Evolutionary conservation across 257 asterid species (phyloP), one percentile per base, ranked within the genome.

Genomic region (Penstemon davidsonii): DNA sequence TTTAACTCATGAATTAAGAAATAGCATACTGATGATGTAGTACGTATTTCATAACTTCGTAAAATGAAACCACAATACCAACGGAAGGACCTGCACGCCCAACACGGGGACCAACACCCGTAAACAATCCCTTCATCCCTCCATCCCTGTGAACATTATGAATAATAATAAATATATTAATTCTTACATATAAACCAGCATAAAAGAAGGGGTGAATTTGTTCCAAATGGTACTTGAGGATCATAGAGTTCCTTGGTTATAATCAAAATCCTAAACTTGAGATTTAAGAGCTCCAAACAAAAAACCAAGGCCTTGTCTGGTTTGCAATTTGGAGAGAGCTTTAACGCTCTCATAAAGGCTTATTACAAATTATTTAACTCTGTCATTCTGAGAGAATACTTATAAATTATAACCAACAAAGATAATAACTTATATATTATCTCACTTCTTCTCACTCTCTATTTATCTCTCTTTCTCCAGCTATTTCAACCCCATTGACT

Each of bases 1-100:
- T 49, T 11, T 52, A 39, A 3, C 60, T 38, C 10, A 5, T 33
- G 38, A 55, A 43, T 70, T 60, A 77, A 42, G 78, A 57, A 62
- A 63, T 74, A 53, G 78, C 79, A 62, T 86, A 78, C 36, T 76
- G 87, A 50, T 76, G 85, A 72, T 82, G 88, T 9, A 94, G 75
- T 19, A 74, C 62, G 66, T 87, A 76, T 75, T 94, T 94, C 51
- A 88, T 95, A 5, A 94, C 95, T 80, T 94, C 99, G 49, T 94
- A 91, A 68, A 94, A 94, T 2, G 99, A 94, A 71, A 94, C 74
- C 60, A 94, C 97, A 13, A 94, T 91, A 73, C 96, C 99, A 6
- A 94, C 97, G 0, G 99, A 91, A 58, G 99, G 99, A 45, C 99
- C 99, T 10, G 98, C 96, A 11, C 98, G 97, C 60, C 85, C 96